Conservation (phyloP, 371 early-diverging fungal genomes). For the Mucor saturninus region DNA sequence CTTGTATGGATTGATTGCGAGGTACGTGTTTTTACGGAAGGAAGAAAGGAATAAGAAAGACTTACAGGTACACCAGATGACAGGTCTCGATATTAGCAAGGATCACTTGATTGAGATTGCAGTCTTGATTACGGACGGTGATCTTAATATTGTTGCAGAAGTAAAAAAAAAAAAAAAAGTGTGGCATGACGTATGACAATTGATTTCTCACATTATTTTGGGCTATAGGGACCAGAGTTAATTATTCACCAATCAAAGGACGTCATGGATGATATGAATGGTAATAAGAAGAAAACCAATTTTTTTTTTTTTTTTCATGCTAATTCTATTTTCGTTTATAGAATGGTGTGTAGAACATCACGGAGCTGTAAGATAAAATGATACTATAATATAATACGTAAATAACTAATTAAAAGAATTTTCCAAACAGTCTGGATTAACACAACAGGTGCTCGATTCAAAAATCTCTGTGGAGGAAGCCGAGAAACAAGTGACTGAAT, state of each 20-base stretch:
- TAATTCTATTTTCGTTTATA: slow-evolving; percentile 12
- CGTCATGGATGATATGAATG: slow-evolving; percentile 87
- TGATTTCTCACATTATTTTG: not conserved
- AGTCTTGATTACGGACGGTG: slow-evolving; percentile 84
- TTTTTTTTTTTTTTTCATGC: not conserved
- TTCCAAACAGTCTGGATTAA: slow-evolving; percentile 76
- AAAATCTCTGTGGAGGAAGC: slow-evolving; percentile 73
- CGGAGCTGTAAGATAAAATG: slow-evolving; percentile 56
- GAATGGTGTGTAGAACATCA: slow-evolving; percentile 93
- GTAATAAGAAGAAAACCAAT: slow-evolving; percentile 20
- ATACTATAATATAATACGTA: not conserved
- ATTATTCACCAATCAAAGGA: slow-evolving; percentile 79
- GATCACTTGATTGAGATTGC: slow-evolving; percentile 89
- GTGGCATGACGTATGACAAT: not conserved
- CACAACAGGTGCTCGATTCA: slow-evolving; percentile 77
- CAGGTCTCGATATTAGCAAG: slow-evolving; percentile 69
- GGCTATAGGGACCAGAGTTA: slow-evolving; percentile 71
- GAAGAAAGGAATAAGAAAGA: too few relatives aligned
- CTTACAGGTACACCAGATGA: slow-evolving; percentile 47
- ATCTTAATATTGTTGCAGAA: slow-evolving; percentile 81
- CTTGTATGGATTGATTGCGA: slow-evolving; percentile 95
- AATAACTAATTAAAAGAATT: too few relatives aligned
- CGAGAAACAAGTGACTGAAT: slow-evolving; percentile 69
- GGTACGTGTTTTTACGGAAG: slow-evolving; percentile 27
- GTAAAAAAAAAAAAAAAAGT: slow-evolving; percentile 33